Conservation (phyloP, 495 filamentous ascomycete species). For the Oidiodendron maius region DNA sequence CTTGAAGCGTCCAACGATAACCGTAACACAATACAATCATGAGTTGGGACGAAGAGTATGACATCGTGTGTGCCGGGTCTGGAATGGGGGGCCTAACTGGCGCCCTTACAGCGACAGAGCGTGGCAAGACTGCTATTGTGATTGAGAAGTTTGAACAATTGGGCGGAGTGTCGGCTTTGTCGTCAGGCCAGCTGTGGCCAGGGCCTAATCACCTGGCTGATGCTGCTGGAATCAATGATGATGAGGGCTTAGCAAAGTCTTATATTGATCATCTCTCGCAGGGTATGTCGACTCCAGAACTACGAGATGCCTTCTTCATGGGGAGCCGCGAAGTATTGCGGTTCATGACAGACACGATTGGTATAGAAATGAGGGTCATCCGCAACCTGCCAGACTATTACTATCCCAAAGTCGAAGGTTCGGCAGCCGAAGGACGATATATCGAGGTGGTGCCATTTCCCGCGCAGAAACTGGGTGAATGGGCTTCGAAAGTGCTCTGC, state of each 20-base stretch:
- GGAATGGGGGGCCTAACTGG: neutral
- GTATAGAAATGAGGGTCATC: neutral
- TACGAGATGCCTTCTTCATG: no score
- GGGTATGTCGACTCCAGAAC: neutral
- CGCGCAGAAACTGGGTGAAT: neutral
- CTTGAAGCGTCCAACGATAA: no score
- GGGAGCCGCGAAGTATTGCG: neutral
- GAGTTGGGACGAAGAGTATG: neutral
- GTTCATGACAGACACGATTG: neutral
- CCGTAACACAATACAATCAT: no score
- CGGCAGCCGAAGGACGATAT: neutral
- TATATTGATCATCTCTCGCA: neutral
- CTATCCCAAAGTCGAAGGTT: neutral
- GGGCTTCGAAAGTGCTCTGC: neutral
- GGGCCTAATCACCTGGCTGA: neutral
- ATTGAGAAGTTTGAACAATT: neutral
- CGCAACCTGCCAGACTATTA: slow-evolving; percentile 1
- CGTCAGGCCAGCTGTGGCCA: neutral
- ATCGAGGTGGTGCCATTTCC: neutral
- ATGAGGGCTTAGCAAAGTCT: neutral
- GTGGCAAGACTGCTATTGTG: neutral
- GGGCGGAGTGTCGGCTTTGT: neutral
- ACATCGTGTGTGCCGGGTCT: neutral
- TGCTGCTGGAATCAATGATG: neutral
- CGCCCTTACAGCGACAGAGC: neutral